Evolutionary conservation across 2,329 filamentous ascomycete genomes (phyloP).

Genomic region (Diplodia mutila): DNA sequence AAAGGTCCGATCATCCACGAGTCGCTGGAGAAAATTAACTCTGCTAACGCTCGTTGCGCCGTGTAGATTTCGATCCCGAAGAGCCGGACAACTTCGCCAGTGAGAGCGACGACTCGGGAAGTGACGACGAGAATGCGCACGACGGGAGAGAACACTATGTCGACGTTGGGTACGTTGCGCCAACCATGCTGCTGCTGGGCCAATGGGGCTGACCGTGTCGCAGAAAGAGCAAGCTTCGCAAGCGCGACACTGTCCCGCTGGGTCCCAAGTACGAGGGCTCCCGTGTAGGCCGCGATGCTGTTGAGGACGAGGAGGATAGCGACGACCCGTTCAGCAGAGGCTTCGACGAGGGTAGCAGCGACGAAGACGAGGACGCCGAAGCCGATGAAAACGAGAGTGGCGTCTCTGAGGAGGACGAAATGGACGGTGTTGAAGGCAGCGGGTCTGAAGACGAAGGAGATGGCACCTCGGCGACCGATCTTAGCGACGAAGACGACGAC

Average conservation of each 20-base stretch:
- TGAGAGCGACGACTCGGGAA: slow-evolving; percentile 61
- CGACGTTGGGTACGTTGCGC: slow-evolving; percentile 63
- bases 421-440: slow-evolving; percentile 43
- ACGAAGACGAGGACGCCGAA: slow-evolving; percentile 47
- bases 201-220: slow-evolving; percentile 42
- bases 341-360: slow-evolving; percentile 52
- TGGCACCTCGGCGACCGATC: not conserved
- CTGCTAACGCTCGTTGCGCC: not conserved
- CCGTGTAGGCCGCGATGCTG: slow-evolving; percentile 70
- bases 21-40: not conserved
- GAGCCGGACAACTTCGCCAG: slow-evolving; percentile 60
- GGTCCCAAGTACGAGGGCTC: slow-evolving; percentile 82
- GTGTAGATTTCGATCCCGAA: slow-evolving; percentile 79
- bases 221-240: slow-evolving; percentile 78
- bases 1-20: slow-evolving; percentile 32
- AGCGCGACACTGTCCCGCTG: slow-evolving; percentile 68
- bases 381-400: slow-evolving; percentile 57
- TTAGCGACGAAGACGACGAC: slow-evolving; percentile 35
- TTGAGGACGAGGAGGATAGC: slow-evolving; percentile 59
- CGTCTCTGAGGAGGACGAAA: slow-evolving; percentile 42
- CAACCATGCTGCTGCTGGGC: not conserved
- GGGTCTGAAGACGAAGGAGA: slow-evolving; percentile 38
- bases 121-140: slow-evolving; percentile 47
- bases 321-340: slow-evolving; percentile 54
- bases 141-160: slow-evolving; percentile 86